Evolutionary conservation across 257 asterid species (phyloP).

Genomic region (Verbascum thapsus): DNA sequence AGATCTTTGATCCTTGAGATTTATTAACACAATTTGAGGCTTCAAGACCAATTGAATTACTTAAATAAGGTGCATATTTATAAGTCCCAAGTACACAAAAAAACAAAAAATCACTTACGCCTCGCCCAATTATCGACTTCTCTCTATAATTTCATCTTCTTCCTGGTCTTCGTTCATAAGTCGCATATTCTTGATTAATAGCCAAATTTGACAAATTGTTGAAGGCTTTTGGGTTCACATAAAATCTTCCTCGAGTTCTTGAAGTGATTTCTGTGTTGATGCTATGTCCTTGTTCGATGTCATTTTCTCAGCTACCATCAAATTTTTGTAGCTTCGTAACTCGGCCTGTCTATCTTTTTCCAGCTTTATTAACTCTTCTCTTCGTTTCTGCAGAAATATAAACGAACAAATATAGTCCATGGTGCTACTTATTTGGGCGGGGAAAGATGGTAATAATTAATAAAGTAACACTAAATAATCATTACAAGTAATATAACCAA

Average conservation of each 20-base stretch:
- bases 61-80: conserved; percentile 23
- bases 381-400: conserved; percentile 63
- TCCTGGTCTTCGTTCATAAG: conserved; percentile 10
- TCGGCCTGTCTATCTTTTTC: conserved; percentile 89
- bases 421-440: neutral
- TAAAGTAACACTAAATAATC: neutral
- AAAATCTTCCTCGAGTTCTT: conserved; percentile 95
- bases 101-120: conserved; percentile 18
- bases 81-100: conserved; percentile 16
- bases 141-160: conserved; percentile 8
- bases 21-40: conserved; percentile 35
- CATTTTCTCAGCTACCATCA: conserved; percentile 98
- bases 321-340: conserved; percentile 90
- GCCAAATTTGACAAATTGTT: conserved; percentile 10
- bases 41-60: conserved; percentile 26
- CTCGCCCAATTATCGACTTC: conserved; percentile 4
- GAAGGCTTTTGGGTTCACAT: conserved; percentile 54
- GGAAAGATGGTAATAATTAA: too few relatives aligned
- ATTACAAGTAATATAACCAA: neutral
- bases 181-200: conserved; percentile 10
- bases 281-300: conserved; percentile 94
- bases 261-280: conserved; percentile 75
- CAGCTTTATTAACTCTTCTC: conserved; percentile 80
- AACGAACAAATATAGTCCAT: neutral
- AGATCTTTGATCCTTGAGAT: conserved; percentile 27